Conservation (phyloP, 495 filamentous ascomycete genomes). For the Astrothelium macrocarpum region DNA sequence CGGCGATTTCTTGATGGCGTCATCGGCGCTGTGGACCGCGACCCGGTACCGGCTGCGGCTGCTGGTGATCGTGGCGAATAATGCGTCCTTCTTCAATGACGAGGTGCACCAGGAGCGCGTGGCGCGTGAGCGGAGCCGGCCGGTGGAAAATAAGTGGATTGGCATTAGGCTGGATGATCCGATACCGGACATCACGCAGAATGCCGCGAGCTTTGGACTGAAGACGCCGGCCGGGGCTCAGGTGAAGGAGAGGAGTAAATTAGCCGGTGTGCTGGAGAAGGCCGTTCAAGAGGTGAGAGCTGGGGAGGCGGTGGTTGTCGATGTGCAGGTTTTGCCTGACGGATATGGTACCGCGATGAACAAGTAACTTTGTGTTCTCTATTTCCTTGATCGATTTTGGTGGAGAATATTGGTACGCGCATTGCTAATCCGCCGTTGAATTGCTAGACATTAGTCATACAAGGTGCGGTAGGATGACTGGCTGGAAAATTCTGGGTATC, state of each 20-base stretch:
- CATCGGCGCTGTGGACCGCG: conserved; percentile 20
- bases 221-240: neutral
- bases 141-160: conserved; percentile 22
- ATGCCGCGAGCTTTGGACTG: conserved; percentile 7
- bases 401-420: too few relatives aligned
- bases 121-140: conserved; percentile 13
- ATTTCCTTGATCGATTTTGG: too few relatives aligned
- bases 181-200: conserved; percentile 15
- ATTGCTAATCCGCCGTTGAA: too few relatives aligned
- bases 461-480: too few relatives aligned
- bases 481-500: too few relatives aligned
- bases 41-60: conserved; percentile 16
- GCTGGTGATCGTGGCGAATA: conserved; percentile 20
- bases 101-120: conserved; percentile 23
- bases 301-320: too few relatives aligned
- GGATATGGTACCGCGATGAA: neutral
- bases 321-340: neutral
- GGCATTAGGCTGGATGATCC: conserved; percentile 21
- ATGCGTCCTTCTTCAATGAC: conserved; percentile 21
- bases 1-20: conserved; percentile 22
- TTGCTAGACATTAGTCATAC: too few relatives aligned
- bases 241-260: conserved; percentile 5
- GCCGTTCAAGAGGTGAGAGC: neutral
- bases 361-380: neutral
- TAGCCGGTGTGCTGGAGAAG: neutral